Evolutionary conservation across 2,329 filamentous ascomycete genomes (phyloP).

Genomic region (Hypoxylon sp.): DNA sequence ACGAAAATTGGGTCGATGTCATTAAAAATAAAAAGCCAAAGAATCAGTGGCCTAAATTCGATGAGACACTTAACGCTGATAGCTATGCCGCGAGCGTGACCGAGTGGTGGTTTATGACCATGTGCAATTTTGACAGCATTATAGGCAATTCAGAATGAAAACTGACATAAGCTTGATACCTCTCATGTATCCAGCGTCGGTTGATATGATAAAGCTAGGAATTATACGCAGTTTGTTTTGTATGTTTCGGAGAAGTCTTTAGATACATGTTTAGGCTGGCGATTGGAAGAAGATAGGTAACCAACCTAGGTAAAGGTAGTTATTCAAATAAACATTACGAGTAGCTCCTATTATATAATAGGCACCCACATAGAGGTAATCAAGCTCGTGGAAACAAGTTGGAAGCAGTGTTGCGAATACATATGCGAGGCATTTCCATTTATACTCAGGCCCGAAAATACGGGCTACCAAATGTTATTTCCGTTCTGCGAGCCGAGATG

Average conservation of each 20-base stretch:
- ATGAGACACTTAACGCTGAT: background rate
- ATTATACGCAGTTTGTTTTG: background rate
- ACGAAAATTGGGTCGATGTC: background rate
- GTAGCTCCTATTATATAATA: no score
- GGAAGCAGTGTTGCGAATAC: no score
- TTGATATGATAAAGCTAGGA: background rate
- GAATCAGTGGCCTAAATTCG: background rate
- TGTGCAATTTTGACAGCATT: no score
- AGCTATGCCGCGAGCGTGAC: background rate
- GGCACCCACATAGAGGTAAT: no score
- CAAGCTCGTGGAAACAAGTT: no score
- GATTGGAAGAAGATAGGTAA: background rate
- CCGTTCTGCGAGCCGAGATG: no score
- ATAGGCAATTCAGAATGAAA: no score
- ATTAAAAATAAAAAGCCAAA: background rate
- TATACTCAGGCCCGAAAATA: no score
- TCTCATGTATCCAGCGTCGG: background rate
- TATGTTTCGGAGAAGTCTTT: background rate
- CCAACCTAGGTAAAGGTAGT: no score
- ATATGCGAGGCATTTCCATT: no score
- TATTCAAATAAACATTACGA: no score
- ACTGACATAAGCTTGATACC: background rate
- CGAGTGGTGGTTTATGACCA: background rate
- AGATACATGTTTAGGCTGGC: background rate
- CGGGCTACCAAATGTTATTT: no score